phyloP scores from a whole-genome alignment of 257 asterid species.

The Solanum chiquidenum region DNA sequence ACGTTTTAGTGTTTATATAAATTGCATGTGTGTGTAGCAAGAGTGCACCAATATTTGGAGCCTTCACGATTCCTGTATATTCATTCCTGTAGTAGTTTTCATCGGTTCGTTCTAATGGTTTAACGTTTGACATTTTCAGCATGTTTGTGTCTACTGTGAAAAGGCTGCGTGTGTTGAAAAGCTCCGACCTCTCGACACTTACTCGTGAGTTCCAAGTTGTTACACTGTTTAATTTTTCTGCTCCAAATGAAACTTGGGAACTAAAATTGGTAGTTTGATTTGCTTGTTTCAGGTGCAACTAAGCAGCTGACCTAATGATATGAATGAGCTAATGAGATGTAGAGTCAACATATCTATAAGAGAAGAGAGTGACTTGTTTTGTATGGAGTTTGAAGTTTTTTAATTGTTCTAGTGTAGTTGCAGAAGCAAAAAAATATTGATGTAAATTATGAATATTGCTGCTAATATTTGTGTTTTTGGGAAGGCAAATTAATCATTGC shows the following conservation, averaged over 20 bases:
- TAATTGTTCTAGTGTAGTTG: background rate
- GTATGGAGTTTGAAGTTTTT: background rate
- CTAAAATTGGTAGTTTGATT: background rate
- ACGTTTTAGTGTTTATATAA: background rate
- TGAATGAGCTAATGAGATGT: background rate
- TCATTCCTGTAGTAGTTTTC: background rate
- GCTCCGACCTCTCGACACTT: constrained; percentile 59
- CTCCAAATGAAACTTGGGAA: background rate
- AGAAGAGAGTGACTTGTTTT: background rate
- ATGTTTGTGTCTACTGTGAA: constrained; percentile 84
- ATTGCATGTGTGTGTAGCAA: background rate
- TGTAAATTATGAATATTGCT: background rate
- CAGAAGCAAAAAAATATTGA: background rate
- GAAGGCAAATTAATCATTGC: background rate
- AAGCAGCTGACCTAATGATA: background rate
- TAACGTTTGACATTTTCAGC: constrained; percentile 30
- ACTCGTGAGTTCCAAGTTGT: constrained; percentile 36
- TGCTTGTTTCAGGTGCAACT: background rate
- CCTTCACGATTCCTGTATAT: background rate
- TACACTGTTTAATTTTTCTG: background rate
- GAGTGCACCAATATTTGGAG: background rate
- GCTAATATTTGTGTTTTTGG: background rate
- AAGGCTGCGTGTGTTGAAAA: constrained; percentile 84
- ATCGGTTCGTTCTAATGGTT: background rate
- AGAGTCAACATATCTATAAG: background rate